Evolutionary conservation across 1,139 yeast genomes (phyloP).

Genomic region (Nadsonia commutata): DNA sequence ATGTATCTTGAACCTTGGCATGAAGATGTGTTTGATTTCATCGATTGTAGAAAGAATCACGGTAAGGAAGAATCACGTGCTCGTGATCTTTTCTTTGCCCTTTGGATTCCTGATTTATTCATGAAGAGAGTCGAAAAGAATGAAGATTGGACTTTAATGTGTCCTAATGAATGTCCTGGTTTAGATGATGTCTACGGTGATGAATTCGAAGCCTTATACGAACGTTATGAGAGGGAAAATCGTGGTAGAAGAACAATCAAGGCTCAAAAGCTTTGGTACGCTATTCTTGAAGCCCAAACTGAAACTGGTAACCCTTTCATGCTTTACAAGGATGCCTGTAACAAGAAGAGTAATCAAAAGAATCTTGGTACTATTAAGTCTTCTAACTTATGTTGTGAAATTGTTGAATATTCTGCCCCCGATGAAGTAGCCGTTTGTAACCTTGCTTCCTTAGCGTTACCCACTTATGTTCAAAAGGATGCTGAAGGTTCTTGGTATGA

Average conservation of each 20-base stretch:
- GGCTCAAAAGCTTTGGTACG: constrained; percentile 83
- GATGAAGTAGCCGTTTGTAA: constrained; percentile 88
- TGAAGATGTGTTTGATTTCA: constrained; percentile 67
- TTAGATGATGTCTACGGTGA: constrained; percentile 68
- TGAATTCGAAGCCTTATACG: constrained; percentile 60
- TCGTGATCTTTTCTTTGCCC: constrained; percentile 78
- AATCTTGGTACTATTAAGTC: constrained; percentile 79
- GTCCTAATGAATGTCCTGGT: constrained; percentile 83
- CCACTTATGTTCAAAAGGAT: constrained; percentile 42
- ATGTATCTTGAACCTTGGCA: constrained; percentile 88
- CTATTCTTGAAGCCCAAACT: constrained; percentile 76
- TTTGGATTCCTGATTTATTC: constrained; percentile 82
- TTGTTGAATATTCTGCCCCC: constrained; percentile 75
- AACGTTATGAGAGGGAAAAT: constrained; percentile 55
- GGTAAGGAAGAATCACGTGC: constrained; percentile 89
- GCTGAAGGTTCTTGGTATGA: constrained; percentile 43
- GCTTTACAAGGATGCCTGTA: constrained; percentile 82
- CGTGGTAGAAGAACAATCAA: constrained; percentile 57
- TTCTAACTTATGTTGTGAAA: constrained; percentile 80
- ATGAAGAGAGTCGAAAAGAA: constrained; percentile 76
- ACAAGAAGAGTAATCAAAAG: constrained; percentile 70
- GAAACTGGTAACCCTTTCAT: constrained; percentile 91
- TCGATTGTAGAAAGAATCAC: constrained; percentile 76
- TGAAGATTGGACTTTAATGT: constrained; percentile 71
- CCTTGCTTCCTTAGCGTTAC: constrained; percentile 74